phyloP scores from a whole-genome alignment of 2,329 filamentous ascomycete genomes.

The Fonsecaea monophora region DNA sequence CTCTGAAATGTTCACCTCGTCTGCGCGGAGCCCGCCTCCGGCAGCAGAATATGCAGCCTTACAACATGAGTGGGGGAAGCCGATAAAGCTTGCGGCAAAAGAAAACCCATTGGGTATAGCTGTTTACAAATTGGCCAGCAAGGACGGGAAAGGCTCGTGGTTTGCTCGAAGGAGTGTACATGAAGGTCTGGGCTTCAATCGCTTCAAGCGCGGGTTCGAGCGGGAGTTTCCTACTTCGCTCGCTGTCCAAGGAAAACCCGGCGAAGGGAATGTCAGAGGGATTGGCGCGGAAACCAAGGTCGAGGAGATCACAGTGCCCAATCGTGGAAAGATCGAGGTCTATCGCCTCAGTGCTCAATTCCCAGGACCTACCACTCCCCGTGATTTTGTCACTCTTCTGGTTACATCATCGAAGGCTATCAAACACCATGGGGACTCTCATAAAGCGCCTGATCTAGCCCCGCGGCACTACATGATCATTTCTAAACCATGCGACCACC shows the following conservation, averaged over 20 bases:
- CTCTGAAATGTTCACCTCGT: constrained; percentile 61
- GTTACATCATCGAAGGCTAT: constrained; percentile 64
- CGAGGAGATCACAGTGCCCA: constrained; percentile 63
- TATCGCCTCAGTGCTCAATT: constrained; percentile 89
- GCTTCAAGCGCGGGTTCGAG: constrained; percentile 78
- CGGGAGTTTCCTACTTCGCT: constrained; percentile 81
- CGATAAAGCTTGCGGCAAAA: constrained; percentile 72
- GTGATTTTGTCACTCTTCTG: constrained; percentile 85
- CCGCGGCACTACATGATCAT: constrained; percentile 83
- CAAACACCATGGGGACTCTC: constrained; percentile 43
- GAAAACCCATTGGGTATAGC: constrained; percentile 78
- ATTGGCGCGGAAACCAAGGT: constrained; percentile 81
- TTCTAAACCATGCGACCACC: constrained; percentile 81
- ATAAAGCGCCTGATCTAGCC: constrained; percentile 35
- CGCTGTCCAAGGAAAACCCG: constrained; percentile 71
- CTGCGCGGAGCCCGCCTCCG: constrained; percentile 57
- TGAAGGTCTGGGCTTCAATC: constrained; percentile 75
- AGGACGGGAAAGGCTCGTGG: constrained; percentile 86
- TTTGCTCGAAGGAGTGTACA: constrained; percentile 87
- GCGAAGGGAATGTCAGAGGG: constrained; percentile 78
- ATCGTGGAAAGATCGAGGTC: constrained; percentile 58
- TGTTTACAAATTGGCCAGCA: constrained; percentile 79
- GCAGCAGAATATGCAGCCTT: constrained; percentile 64
- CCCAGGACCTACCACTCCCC: constrained; percentile 82
- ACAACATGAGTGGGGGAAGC: constrained; percentile 85